Evolutionary conservation across 139 green algal species (phyloP), one percentile per base, ranked within the genome.

Genomic region (Bryopsis sp.): DNA sequence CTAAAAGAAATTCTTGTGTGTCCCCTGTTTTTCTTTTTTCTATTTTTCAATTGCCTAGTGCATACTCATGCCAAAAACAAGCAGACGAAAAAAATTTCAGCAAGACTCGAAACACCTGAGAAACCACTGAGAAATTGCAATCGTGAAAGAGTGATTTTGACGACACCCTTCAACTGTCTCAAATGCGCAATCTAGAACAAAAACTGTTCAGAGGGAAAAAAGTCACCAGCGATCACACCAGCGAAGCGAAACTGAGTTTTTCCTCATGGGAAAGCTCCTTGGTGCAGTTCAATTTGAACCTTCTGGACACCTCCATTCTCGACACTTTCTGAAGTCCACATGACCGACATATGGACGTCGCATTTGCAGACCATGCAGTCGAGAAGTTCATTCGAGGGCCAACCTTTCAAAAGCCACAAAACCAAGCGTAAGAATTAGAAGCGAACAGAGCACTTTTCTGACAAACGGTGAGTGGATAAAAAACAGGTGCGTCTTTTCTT

Each of bases 361-460:
- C 94, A 77, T 99, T 99, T 68, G 94, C 85, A 54, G 85, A 95
- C 83, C 88, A 99, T 31, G 94, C 94, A 7, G 94, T 97, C 31
- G 78, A 84, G 81, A 99, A 99, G 79, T 75, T 92, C 80, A 92
- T 85, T 72, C 94, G 84, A 1, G 94, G 94, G 1, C 94, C 94
- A 26, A 98, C 90, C 80, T 97, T 78, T 15, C 87, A 64, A 24
- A 89, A 76, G 34, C 43, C 33, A 34, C 6, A 26, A 4, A 58
- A 4, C 4, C 26, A 3, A 11, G 2, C 2, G 48, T 70, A 34
- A n/a, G 60, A 24, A 64, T 32, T 8, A 32, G n/a, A 34, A 28
- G 28, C 28, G 8, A 32, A 7, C 32, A 64, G 7, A 64, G 57
- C 8, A 34, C n/a, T 22, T 64, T 64, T 5, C 3, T 28, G n/a